These are phyloP conservation scores for Emergomyces pasteurianus DNA, from an alignment of 2,329 filamentous ascomycete genomes.

Conservation along the genomic window DNA sequence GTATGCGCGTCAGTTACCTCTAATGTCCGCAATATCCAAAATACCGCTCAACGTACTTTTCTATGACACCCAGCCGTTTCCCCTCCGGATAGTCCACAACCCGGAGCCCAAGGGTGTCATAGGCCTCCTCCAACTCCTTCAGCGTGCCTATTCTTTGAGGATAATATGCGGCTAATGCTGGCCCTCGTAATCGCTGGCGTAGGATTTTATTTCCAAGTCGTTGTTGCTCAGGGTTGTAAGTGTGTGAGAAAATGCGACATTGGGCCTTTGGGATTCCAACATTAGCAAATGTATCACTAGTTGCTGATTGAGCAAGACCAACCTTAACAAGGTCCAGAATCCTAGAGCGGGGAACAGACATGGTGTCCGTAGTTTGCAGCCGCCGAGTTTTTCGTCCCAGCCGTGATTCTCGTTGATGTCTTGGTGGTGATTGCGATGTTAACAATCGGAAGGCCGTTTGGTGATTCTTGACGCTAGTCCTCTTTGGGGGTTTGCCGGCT, in stretches of 20 bases:
- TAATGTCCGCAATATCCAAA: background rate
- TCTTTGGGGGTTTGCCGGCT: background rate
- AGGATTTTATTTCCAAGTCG: conserved; percentile 87
- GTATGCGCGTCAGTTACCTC: background rate
- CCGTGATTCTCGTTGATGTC: background rate
- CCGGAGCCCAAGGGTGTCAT: conserved; percentile 51
- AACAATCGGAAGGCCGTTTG: background rate
- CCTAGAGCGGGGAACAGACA: conserved; percentile 42
- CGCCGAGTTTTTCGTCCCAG: background rate
- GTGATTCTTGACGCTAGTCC: background rate
- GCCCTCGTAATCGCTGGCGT: conserved; percentile 77
- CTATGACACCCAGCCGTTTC: conserved; percentile 56
- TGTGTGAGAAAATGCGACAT: conserved; percentile 84
- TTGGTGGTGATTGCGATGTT: background rate
- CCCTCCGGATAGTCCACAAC: conserved; percentile 69
- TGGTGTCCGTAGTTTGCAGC: conserved; percentile 13
- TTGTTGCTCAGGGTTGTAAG: conserved; percentile 72
- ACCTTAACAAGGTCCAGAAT: conserved; percentile 69
- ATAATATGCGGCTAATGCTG: conserved; percentile 75
- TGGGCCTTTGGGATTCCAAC: conserved; percentile 47
- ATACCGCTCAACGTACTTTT: conserved; percentile 34
- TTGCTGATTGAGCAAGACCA: conserved; percentile 9
- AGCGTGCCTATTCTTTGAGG: conserved; percentile 62
- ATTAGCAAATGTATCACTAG: background rate
- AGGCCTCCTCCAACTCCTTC: conserved; percentile 59